Percentiles rank a stretch among this genome's conserved stretches.
These are phyloP conservation scores for Phytophthora capsici DNA, from an alignment of 352 stramenopile genomes.

Conservation along the genomic window DNA sequence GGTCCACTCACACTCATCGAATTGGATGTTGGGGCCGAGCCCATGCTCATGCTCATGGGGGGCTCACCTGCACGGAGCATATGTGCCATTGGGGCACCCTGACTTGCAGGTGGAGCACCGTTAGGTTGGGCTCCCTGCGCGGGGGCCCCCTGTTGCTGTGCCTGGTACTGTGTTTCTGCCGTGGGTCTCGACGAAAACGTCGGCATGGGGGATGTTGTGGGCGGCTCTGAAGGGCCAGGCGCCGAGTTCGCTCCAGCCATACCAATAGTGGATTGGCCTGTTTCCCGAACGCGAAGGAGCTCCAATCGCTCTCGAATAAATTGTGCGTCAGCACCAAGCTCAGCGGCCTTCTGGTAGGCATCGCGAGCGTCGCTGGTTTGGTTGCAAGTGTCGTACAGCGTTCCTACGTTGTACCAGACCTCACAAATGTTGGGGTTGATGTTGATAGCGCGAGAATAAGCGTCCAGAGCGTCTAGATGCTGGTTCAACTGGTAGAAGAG, in stretches of 20 bases:
- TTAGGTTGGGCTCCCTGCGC: constrained; percentile 39
- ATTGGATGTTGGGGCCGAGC: constrained; percentile 43
- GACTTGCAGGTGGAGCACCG: constrained; percentile 34
- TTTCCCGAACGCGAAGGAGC: constrained; percentile 78
- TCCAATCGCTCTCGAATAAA: constrained; percentile 87
- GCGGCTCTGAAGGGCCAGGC: constrained; percentile 78
- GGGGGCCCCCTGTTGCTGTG: constrained; percentile 43
- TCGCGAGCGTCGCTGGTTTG: constrained; percentile 89
- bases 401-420: constrained; percentile 93
- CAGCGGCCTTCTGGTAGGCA: constrained; percentile 89
- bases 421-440: constrained; percentile 93
- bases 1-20: constrained; percentile 45
- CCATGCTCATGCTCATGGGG: constrained; percentile 61
- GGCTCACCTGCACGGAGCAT: constrained; percentile 56
- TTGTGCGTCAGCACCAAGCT: constrained; percentile 82
- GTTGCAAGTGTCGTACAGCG: constrained; percentile 92
- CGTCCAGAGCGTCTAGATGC: constrained; percentile 87
- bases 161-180: constrained; percentile 66
- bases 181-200: constrained; percentile 79
- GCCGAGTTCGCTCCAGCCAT: constrained; percentile 86
- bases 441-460: constrained; percentile 90
- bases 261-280: constrained; percentile 79
- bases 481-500: constrained; percentile 92
- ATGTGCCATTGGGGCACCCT: constrained; percentile 59
- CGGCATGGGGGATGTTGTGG: constrained; percentile 87